These are phyloP conservation scores for Pleurotus cornucopiae DNA, from an alignment of 768 basidiomycete genomes.

Conservation along the genomic window DNA sequence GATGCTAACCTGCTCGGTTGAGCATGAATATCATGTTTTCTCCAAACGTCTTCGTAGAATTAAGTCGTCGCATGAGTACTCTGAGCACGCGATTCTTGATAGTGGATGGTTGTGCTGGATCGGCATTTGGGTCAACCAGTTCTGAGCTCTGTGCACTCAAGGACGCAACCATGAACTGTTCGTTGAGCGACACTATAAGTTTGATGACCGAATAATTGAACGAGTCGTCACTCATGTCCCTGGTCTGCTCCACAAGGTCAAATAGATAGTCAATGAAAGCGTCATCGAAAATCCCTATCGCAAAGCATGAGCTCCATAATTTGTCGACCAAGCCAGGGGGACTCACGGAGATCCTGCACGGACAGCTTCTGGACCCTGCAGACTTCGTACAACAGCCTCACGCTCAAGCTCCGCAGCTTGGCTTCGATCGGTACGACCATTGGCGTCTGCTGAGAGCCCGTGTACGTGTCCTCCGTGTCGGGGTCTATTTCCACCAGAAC, in stretches of 20 bases:
- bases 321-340: background rate
- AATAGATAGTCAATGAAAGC: constrained; percentile 85
- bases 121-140: constrained; percentile 9
- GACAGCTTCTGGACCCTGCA: constrained; percentile 86
- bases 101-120: constrained; percentile 11
- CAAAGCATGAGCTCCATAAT: background rate
- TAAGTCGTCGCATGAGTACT: constrained; percentile 78
- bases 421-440: constrained; percentile 77
- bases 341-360: constrained; percentile 73
- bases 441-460: constrained; percentile 23
- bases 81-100: constrained; percentile 74
- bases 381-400: constrained; percentile 85
- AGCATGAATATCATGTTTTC: constrained; percentile 99
- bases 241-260: constrained; percentile 90
- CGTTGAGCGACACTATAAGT: constrained; percentile 90
- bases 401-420: constrained; percentile 67
- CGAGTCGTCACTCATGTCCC: constrained; percentile 82
- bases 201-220: constrained; percentile 97
- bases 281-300: constrained; percentile 73
- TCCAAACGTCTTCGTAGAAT: constrained; percentile 91
- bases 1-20: constrained; percentile 82
- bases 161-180: constrained; percentile 96
- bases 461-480: constrained; percentile 60
- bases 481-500: constrained; percentile 78
- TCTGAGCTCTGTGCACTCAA: constrained; percentile 31